These are phyloP conservation scores for Phytophthora vignae DNA, from an alignment of 352 stramenopile species.

Conservation along the genomic window DNA sequence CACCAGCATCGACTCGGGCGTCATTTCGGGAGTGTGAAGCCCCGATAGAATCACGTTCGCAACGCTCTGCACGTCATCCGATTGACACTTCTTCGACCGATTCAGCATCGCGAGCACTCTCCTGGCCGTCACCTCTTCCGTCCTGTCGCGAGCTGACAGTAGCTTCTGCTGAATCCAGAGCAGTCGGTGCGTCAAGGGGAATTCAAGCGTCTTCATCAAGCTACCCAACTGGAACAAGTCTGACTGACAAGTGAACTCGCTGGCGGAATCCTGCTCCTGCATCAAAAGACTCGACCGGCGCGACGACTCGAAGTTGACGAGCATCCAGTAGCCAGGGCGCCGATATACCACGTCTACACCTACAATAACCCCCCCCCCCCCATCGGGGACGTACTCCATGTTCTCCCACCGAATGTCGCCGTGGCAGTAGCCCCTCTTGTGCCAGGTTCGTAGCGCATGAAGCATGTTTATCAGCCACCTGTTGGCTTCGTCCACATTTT, in stretches of 20 bases:
- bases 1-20: background rate
- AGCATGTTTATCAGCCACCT: background rate
- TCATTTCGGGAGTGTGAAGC: background rate
- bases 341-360: background rate
- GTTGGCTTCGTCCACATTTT: background rate
- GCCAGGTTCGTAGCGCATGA: background rate
- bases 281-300: background rate
- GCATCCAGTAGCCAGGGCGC: background rate
- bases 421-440: too few relatives aligned
- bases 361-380: background rate
- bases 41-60: background rate
- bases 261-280: background rate
- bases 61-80: background rate
- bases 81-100: background rate
- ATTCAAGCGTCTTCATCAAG: background rate
- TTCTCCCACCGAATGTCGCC: background rate
- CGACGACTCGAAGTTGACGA: background rate
- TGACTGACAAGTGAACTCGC: background rate
- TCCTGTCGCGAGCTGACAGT: background rate
- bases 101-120: background rate
- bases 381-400: background rate
- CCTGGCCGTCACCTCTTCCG: background rate
- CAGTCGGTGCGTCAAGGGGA: background rate
- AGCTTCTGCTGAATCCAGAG: background rate
- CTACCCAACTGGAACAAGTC: background rate